Evolutionary conservation across 768 basidiomycete species (phyloP).

Genomic region (Crepidotus variabilis): DNA sequence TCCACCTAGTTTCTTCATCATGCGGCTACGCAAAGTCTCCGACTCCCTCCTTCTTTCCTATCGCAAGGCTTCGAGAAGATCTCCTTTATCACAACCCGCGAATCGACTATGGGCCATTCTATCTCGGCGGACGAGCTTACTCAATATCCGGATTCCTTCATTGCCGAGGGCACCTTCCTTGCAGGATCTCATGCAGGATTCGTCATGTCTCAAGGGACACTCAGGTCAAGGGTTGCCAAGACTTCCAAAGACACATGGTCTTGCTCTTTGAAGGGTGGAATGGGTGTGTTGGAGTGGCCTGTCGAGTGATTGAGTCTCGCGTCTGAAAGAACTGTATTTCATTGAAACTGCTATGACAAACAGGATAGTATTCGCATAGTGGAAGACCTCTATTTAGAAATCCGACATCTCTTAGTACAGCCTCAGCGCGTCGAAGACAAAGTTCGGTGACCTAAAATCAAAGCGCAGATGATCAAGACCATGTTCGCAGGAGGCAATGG

Average conservation of each 20-base stretch:
- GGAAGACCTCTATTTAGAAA: too few relatives aligned
- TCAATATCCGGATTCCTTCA: not conserved
- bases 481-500: not conserved
- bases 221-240: not conserved
- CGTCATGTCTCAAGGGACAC: not conserved
- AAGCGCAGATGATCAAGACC: not conserved
- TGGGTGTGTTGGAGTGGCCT: not conserved
- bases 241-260: not conserved
- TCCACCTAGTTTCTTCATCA: not conserved
- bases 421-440: slow-evolving; percentile 28
- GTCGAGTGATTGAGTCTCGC: not conserved
- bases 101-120: not conserved
- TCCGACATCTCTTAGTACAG: slow-evolving; percentile 16
- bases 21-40: not conserved
- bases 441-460: slow-evolving; percentile 23
- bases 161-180: not conserved
- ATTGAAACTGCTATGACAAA: too few relatives aligned
- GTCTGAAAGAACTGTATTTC: too few relatives aligned
- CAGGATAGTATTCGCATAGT: too few relatives aligned
- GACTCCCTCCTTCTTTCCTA: slow-evolving; percentile 16
- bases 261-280: not conserved
- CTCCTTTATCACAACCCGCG: not conserved
- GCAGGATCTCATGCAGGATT: not conserved
- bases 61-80: slow-evolving; percentile 29
- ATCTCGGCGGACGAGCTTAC: not conserved